A percentile compares a stretch with the other conserved stretches of the same genome.
Evolutionary conservation across 2,329 filamentous ascomycete species (phyloP).

Genomic region (Hypoxylon sp.): DNA sequence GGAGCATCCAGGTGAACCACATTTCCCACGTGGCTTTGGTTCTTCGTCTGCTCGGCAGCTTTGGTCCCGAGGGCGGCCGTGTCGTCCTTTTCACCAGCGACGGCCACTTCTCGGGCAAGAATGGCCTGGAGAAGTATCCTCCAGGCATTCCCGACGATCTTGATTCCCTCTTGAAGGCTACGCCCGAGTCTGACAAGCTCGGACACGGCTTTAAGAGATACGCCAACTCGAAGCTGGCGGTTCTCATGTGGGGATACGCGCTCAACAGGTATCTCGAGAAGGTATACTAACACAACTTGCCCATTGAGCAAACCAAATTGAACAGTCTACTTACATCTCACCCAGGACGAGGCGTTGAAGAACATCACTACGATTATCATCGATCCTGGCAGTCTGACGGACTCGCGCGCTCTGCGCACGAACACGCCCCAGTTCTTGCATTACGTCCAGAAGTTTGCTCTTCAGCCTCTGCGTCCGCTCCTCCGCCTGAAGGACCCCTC

Average conservation of each 20-base stretch:
- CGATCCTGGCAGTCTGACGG: constrained; percentile 42
- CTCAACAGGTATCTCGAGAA: constrained; percentile 47
- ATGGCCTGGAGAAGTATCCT: constrained; percentile 48
- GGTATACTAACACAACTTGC: constrained; percentile 17
- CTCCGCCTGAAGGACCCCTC: constrained; percentile 45
- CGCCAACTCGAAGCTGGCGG: constrained; percentile 51
- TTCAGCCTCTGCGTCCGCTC: constrained; percentile 37
- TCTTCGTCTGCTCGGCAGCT: constrained; percentile 61
- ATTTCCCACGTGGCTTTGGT: constrained; percentile 50
- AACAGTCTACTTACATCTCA: not conserved
- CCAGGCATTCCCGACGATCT: constrained; percentile 48
- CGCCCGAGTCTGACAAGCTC: constrained; percentile 45
- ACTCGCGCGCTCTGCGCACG: constrained; percentile 47
- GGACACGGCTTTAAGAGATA: constrained; percentile 55
- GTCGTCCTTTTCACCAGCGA: constrained; percentile 44
- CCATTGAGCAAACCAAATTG: not conserved
- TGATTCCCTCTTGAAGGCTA: constrained; percentile 48
- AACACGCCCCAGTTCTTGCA: constrained; percentile 45
- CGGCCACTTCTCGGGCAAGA: constrained; percentile 50
- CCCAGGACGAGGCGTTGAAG: constrained; percentile 36
- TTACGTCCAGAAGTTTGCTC: constrained; percentile 40
- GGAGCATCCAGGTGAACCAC: constrained; percentile 51
- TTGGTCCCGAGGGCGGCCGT: constrained; percentile 62
- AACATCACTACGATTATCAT: constrained; percentile 41
- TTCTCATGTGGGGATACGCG: constrained; percentile 51